These are phyloP conservation scores for Globisporangium nunn DNA, from an alignment of 352 stramenopile species.

Conservation along the genomic window DNA sequence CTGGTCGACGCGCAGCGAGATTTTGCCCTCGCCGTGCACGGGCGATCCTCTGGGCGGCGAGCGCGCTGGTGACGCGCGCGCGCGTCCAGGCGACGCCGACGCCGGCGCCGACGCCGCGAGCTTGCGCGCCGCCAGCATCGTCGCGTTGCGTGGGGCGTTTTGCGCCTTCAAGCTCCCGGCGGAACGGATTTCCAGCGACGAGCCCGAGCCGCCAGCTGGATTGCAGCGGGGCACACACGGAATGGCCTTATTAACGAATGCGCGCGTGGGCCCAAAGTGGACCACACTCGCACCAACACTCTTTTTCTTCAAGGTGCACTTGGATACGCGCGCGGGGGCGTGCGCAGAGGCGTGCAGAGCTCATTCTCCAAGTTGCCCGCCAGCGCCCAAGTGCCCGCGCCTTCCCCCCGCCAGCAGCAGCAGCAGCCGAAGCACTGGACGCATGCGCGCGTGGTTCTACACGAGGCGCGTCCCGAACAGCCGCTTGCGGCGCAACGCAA, in stretches of 20 bases:
- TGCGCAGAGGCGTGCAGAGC: too few species aligned
- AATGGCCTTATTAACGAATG: too few species aligned
- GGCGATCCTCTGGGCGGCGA: slow-evolving; percentile 52
- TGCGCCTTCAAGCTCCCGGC: too few species aligned
- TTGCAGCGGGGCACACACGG: too few species aligned
- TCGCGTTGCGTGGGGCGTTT: too few species aligned
- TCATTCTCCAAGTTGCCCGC: background rate
- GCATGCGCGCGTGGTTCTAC: slow-evolving; percentile 77
- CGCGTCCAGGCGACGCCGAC: slow-evolving; percentile 6
- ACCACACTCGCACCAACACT: too few species aligned
- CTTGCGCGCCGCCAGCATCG: background rate
- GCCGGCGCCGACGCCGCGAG: too few species aligned
- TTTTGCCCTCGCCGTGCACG: slow-evolving; percentile 54
- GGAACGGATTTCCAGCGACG: too few species aligned
- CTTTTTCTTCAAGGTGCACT: too few species aligned
- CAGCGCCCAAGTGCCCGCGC: background rate
- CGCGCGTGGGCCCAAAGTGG: too few species aligned
- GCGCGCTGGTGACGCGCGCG: slow-evolving; percentile 5
- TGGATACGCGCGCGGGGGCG: too few species aligned
- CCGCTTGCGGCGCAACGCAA: background rate
- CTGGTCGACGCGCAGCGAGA: slow-evolving; percentile 71
- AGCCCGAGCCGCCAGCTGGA: too few species aligned
- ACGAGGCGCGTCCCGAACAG: slow-evolving; percentile 30
- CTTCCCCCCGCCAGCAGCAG: background rate
- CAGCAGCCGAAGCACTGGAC: background rate